These are phyloP conservation scores for Angomonas desouzai DNA, from an alignment of 208 protist genomes.

Conservation along the genomic window DNA sequence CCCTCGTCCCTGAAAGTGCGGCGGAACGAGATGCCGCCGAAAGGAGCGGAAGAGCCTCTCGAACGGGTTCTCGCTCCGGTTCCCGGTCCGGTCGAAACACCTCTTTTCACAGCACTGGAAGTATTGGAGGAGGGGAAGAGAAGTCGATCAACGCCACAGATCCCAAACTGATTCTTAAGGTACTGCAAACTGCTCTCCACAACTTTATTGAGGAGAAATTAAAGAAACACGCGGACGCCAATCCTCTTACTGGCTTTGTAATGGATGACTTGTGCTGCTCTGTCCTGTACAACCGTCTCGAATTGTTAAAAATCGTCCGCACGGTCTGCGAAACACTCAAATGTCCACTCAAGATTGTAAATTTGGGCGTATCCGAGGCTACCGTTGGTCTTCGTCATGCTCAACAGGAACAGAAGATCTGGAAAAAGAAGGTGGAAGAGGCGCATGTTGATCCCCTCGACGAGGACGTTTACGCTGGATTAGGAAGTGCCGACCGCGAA, in stretches of 20 bases:
- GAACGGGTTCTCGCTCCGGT: neutral
- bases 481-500: conserved; percentile 40
- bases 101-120: neutral
- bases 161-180: conserved; percentile 24
- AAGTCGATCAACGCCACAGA: neutral
- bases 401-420: conserved; percentile 28
- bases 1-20: neutral
- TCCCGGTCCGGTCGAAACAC: neutral
- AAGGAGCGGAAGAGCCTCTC: neutral
- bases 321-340: conserved; percentile 28
- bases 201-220: neutral
- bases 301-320: conserved; percentile 42
- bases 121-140: conserved; percentile 4
- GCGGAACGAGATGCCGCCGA: neutral
- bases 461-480: conserved; percentile 72
- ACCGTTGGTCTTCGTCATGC: conserved; percentile 48
- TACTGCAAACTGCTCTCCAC: conserved; percentile 23
- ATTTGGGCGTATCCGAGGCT: conserved; percentile 61
- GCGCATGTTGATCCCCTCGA: conserved; percentile 44
- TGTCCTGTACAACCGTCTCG: conserved; percentile 43
- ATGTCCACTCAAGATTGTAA: conserved; percentile 47
- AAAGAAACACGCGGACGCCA: conserved; percentile 1
- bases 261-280: conserved; percentile 67
- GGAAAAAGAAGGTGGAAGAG: conserved; percentile 24
- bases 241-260: conserved; percentile 31